Evolutionary conservation across 768 basidiomycete genomes (phyloP).

Genomic region (Leucosporidium scottii): DNA sequence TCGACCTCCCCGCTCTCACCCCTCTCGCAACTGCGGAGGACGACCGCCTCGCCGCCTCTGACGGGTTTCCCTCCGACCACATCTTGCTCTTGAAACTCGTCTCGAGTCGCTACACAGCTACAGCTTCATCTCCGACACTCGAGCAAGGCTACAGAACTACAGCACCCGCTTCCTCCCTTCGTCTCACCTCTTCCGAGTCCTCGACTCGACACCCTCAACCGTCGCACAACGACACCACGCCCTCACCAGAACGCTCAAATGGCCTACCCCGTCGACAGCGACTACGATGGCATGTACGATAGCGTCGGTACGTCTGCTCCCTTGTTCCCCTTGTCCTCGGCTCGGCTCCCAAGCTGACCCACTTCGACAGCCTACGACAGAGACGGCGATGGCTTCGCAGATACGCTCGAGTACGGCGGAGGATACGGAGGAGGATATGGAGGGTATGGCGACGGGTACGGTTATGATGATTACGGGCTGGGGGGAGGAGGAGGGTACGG

Average conservation of each 20-base stretch:
- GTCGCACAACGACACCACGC: not conserved
- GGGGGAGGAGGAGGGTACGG: not conserved
- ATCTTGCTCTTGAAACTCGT: not conserved
- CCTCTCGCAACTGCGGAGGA: not conserved
- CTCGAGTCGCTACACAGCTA: not conserved
- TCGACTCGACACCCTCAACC: not conserved
- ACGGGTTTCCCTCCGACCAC: not conserved
- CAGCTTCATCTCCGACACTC: not conserved
- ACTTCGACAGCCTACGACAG: not conserved
- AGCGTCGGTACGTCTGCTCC: not conserved
- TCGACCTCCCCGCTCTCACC: not conserved
- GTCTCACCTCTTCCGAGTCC: not conserved
- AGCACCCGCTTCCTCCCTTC: not conserved
- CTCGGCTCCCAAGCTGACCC: not conserved
- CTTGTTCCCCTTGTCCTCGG: not conserved
- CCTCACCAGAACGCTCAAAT: not conserved
- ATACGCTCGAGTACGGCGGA: not conserved
- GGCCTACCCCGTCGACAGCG: not conserved
- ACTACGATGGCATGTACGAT: not conserved
- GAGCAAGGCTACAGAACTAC: not conserved
- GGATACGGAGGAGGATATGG: not conserved
- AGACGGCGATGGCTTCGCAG: not conserved
- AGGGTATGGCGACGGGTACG: constrained; percentile 3
- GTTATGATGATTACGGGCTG: not conserved
- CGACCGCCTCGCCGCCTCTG: not conserved